Evolutionary conservation across 352 stramenopile genomes (phyloP).

Genomic region (Globisporangium cederbergense): DNA sequence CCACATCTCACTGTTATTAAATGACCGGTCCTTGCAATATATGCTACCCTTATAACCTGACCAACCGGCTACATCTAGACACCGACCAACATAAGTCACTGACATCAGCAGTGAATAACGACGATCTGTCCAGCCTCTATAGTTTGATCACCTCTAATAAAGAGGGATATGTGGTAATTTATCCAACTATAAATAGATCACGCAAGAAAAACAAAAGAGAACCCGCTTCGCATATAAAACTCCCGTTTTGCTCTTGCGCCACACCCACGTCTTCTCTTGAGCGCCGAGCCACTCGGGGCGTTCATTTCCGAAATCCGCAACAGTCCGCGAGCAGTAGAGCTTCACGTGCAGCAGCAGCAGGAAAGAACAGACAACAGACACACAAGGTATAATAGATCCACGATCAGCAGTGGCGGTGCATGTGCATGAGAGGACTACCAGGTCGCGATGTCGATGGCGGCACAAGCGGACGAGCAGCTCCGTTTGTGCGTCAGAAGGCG

Average conservation of each 20-base stretch:
- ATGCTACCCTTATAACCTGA: no score
- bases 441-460: no score
- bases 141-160: no score
- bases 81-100: no score
- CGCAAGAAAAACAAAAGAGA: not conserved
- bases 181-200: no score
- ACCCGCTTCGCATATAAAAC: not conserved
- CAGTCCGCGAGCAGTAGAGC: not conserved
- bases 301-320: slow-evolving; percentile 16
- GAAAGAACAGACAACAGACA: not conserved
- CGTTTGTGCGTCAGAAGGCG: not conserved
- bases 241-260: not conserved
- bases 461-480: not conserved
- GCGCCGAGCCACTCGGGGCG: not conserved
- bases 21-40: no score
- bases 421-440: not conserved
- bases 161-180: no score
- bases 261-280: not conserved
- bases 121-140: no score
- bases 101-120: no score
- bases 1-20: no score
- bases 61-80: not conserved
- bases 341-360: not conserved
- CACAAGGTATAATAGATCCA: not conserved
- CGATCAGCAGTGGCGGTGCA: not conserved